These are phyloP conservation scores for Trichomonas tenax DNA, from an alignment of 208 protist genomes.

Conservation along the genomic window DNA sequence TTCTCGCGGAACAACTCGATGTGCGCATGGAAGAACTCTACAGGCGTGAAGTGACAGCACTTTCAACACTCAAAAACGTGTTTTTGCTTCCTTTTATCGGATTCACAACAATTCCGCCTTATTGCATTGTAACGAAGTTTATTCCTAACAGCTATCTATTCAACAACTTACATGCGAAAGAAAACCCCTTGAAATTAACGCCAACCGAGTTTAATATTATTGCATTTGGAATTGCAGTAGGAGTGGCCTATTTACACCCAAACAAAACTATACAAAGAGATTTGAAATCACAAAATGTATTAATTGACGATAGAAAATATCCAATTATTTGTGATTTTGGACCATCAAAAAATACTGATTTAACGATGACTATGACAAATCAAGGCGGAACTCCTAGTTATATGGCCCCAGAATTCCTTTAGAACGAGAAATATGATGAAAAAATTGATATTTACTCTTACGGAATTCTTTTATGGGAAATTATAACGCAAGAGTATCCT, in stretches of 20 bases:
- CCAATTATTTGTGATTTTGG: conserved; percentile 18
- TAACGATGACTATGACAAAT: neutral
- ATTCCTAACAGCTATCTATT: neutral
- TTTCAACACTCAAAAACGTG: neutral
- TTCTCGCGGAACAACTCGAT: neutral
- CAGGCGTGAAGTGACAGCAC: neutral
- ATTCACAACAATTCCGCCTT: neutral
- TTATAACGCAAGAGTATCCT: neutral
- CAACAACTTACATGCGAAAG: neutral
- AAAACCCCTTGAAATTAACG: neutral
- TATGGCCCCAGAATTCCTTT: conserved; percentile 4
- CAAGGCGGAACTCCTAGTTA: neutral
- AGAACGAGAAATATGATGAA: neutral
- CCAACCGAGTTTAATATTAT: neutral
- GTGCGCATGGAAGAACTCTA: neutral
- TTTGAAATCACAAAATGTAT: neutral
- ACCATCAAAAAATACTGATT: neutral
- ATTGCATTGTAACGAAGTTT: conserved; percentile 10
- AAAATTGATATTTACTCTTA: neutral
- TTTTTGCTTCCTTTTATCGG: conserved; percentile 10
- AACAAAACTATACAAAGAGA: neutral
- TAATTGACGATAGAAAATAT: neutral
- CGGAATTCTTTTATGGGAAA: neutral
- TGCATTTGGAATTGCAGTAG: neutral
- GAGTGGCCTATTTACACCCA: neutral